Evolutionary conservation across 2,329 filamentous ascomycete species (phyloP).

Genomic region (Harringtonia lauricola): DNA sequence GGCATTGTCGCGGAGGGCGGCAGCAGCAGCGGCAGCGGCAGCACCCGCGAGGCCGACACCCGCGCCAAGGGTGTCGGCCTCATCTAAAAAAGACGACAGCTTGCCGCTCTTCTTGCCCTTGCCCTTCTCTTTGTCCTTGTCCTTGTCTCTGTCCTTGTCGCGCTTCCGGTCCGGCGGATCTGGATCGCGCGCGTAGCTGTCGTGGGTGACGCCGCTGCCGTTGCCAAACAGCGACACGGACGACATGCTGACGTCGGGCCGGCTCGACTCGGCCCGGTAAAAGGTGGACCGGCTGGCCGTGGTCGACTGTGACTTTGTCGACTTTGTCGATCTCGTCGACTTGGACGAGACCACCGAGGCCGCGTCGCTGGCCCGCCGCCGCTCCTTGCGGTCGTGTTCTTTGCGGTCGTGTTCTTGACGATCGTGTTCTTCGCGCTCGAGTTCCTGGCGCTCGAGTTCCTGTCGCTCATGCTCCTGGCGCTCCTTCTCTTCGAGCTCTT

Average conservation of each 20-base stretch:
- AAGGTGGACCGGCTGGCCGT: no score
- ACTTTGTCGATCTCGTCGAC: no score
- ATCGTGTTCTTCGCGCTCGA: no score
- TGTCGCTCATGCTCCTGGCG: neutral
- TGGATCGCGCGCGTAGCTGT: neutral
- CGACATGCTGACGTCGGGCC: no score
- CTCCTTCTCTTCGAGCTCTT: no score
- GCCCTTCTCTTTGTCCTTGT: slow-evolving; percentile 16
- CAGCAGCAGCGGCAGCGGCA: slow-evolving; percentile 49
- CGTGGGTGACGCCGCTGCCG: neutral
- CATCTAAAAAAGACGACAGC: slow-evolving; percentile 55
- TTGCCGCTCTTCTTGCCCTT: slow-evolving; percentile 14
- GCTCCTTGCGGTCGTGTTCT: no score
- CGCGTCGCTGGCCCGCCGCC: no score
- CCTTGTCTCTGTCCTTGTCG: slow-evolving; percentile 7
- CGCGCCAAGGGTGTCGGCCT: slow-evolving; percentile 58
- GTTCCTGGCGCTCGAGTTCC: no score
- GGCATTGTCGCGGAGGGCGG: slow-evolving; percentile 40
- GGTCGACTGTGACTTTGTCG: neutral
- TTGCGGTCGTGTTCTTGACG: no score
- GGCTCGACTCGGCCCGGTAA: no score
- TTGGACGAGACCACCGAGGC: no score
- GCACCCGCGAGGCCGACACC: slow-evolving; percentile 50
- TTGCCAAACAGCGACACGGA: neutral
- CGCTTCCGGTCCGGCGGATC: neutral